These are phyloP conservation scores for Sanghuangporus baumii DNA, from an alignment of 1,284 basidiomycete species.

Conservation along the genomic window DNA sequence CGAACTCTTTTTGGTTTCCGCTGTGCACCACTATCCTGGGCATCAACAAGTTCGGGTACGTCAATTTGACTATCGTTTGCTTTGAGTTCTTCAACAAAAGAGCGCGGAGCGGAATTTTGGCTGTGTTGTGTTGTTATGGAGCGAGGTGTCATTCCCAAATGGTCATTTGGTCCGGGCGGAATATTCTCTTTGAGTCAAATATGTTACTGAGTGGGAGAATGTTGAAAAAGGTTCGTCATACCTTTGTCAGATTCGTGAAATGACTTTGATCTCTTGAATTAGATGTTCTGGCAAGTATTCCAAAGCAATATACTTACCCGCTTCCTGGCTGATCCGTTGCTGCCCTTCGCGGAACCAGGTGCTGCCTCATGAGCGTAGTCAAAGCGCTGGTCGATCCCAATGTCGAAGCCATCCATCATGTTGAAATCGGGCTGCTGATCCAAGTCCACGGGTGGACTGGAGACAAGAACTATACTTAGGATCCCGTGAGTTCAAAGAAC, in stretches of 20 bases:
- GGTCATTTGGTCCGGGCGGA: slow-evolving; percentile 14
- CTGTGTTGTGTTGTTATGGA: slow-evolving; percentile 25
- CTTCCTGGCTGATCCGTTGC: background rate
- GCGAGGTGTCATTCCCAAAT: slow-evolving; percentile 15
- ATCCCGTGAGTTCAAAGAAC: background rate
- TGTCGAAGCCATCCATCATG: background rate
- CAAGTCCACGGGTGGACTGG: slow-evolving; percentile 2
- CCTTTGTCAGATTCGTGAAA: slow-evolving; percentile 15
- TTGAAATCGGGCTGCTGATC: slow-evolving; percentile 3
- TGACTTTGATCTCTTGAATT: background rate
- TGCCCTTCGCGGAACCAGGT: background rate
- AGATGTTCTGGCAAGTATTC: background rate
- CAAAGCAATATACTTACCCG: background rate
- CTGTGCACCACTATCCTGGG: background rate
- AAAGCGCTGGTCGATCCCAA: background rate
- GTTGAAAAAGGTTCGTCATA: background rate
- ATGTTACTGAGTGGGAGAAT: background rate
- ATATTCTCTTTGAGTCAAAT: slow-evolving; percentile 1
- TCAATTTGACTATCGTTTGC: background rate
- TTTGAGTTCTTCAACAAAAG: background rate
- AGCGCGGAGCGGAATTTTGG: slow-evolving; percentile 31
- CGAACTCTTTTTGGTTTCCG: slow-evolving; percentile 30
- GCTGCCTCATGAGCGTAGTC: background rate
- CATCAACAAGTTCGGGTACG: slow-evolving; percentile 3
- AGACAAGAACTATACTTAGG: background rate